Percentiles rank a stretch among this genome's conserved stretches.
Evolutionary conservation across 345 rosid genomes (phyloP).

Genomic region (Eucalyptus caleyi): DNA sequence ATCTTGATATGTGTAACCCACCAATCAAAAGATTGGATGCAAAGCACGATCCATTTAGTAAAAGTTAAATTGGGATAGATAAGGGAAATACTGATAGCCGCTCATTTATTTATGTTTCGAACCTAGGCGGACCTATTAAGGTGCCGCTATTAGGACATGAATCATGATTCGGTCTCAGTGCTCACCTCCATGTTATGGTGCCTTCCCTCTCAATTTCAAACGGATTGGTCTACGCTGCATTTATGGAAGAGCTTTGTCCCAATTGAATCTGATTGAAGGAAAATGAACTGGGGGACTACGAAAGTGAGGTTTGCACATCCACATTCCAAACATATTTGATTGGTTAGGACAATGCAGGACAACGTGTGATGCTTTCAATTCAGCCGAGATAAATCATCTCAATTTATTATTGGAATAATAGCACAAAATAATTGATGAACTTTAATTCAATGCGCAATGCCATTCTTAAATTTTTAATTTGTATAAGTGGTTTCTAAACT

Average conservation of each 20-base stretch:
- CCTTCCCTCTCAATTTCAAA: background rate
- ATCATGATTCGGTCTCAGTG: background rate
- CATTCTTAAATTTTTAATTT: background rate
- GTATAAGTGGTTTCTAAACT: background rate
- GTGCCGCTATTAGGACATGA: background rate
- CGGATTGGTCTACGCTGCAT: background rate
- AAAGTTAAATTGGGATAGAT: background rate
- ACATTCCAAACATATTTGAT: background rate
- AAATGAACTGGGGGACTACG: background rate
- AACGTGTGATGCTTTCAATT: background rate
- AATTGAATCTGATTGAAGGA: background rate
- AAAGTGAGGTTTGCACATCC: background rate
- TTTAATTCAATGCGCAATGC: rapidly evolving
- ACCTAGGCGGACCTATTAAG: background rate
- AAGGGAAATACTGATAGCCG: background rate
- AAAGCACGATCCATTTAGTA: background rate
- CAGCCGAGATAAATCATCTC: background rate
- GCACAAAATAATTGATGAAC: background rate
- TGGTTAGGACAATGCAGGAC: rapidly evolving
- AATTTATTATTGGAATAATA: background rate
- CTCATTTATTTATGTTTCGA: background rate
- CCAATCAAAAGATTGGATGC: background rate
- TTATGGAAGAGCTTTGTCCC: background rate
- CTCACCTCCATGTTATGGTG: background rate
- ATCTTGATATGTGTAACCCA: background rate